Evolutionary conservation across 768 basidiomycete species (phyloP).

Genomic region (Trametes sanguinea): DNA sequence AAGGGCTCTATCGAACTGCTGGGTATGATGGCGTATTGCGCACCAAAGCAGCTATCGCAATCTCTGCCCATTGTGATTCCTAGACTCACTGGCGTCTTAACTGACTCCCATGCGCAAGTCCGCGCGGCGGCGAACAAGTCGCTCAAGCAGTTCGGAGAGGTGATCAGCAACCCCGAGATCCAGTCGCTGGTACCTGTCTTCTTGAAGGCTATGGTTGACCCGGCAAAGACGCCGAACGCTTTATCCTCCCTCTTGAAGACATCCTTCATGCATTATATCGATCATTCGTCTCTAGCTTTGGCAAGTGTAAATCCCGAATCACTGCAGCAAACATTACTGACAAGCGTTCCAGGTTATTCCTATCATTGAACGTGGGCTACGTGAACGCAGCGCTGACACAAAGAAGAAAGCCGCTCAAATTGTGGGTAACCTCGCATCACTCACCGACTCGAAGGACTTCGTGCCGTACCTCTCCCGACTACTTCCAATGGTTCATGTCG

Average conservation of each 20-base stretch:
- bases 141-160: slow-evolving; percentile 97
- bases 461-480: slow-evolving; percentile 90
- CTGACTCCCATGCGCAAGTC: slow-evolving; percentile 97
- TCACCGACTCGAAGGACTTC: slow-evolving; percentile 90
- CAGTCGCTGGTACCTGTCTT: slow-evolving; percentile 86
- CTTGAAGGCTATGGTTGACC: slow-evolving; percentile 94
- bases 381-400: slow-evolving; percentile 89
- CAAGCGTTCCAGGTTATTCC: slow-evolving; percentile 71
- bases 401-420: slow-evolving; percentile 97
- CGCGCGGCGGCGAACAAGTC: slow-evolving; percentile 90
- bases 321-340: background rate
- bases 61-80: slow-evolving; percentile 97
- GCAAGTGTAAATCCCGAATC: slow-evolving; percentile 44
- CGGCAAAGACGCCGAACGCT: slow-evolving; percentile 84
- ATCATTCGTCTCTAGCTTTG: slow-evolving; percentile 92
- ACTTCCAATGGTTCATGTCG: slow-evolving; percentile 87
- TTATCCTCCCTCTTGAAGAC: slow-evolving; percentile 87
- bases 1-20: slow-evolving; percentile 95
- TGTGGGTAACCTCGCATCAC: slow-evolving; percentile 92
- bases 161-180: slow-evolving; percentile 97
- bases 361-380: slow-evolving; percentile 89
- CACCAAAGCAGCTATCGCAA: slow-evolving; percentile 90
- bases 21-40: slow-evolving; percentile 99
- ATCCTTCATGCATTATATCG: slow-evolving; percentile 97
- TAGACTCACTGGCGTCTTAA: slow-evolving; percentile 89